Evolutionary conservation across 805 yeast genomes (phyloP), one percentile per base, ranked within the genome.

Genomic region (Suhomyces xylopsoci): DNA sequence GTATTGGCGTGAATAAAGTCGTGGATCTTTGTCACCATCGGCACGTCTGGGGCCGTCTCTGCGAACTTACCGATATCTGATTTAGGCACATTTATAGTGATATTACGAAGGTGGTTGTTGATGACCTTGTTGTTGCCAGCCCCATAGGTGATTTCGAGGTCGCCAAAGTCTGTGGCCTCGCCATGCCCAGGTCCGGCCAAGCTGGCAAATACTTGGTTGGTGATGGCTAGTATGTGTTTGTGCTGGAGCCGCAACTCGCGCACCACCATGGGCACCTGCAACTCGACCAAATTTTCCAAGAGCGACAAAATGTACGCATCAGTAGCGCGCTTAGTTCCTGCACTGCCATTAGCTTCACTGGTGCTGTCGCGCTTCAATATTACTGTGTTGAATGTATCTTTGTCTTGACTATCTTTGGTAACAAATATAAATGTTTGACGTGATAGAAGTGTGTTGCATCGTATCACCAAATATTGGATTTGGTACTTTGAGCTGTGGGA

Each of bases 51-150:
- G 10, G 22, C 28, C 17, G 36, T 24, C 32, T 38, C 40, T 1
- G 44, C 41, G 28, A 57, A 45, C 20, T 49, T 36, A n/a, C 30
- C 20, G 5, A 61, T 24, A 45, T 69, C 73, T 5, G 30, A 46
- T 4, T 52, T 50, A 1, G 68, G 67, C 6, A 69, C 58, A 19
- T 58, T 62, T 6, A 69, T 50, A 1, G 60, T 52, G 2, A 68
- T 62, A 43, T 64, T 55, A 22, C 59, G 54, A 26, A 69, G 51
- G 34, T 59, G 57, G 20, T 50, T 56, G 40, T 59, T 57, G 38
- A 58, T 58, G 2, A 45, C 49, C 38, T 54, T 51, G 28, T 30
- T 24, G 8, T 42, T 19, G 32, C 14, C 45, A 9, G 45, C 17
- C 9, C 48, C 48, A 43, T 57, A 57, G 19, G 56, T 52, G 9